phyloP scores from a whole-genome alignment of 352 stramenopile genomes.

The Elongisporangium prolatum region DNA sequence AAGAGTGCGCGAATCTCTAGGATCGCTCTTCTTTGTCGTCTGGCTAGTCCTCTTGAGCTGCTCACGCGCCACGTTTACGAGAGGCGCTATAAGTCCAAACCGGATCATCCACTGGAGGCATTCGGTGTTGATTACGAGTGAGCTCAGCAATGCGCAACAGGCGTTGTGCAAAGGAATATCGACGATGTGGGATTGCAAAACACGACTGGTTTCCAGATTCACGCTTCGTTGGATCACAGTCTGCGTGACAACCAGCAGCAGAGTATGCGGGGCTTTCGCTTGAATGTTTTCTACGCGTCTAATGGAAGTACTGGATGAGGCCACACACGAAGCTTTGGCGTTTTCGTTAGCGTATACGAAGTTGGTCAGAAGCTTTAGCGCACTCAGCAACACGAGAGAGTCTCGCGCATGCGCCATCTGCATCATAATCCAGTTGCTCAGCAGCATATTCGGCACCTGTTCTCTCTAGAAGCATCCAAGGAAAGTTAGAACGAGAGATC shows the following conservation, averaged over 20 bases:
- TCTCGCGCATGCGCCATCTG: conserved; percentile 32
- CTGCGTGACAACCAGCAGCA: conserved; percentile 4
- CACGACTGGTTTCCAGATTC: not conserved
- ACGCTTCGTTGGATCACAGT: not conserved
- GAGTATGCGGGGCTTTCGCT: not conserved
- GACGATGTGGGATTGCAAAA: not conserved
- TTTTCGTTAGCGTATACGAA: conserved; percentile 38
- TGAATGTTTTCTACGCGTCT: not conserved
- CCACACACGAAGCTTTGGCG: conserved; percentile 28
- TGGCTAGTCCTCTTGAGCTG: conserved; percentile 25
- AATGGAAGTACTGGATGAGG: conserved; percentile 6
- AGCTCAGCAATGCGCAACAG: conserved; percentile 40
- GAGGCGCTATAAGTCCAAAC: conserved; percentile 26
- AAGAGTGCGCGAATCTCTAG: conserved; percentile 25
- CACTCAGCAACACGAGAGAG: conserved; percentile 34
- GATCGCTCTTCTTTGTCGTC: conserved; percentile 27
- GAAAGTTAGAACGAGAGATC: conserved; percentile 1
- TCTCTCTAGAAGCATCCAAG: conserved; percentile 18
- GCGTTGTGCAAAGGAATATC: conserved; percentile 23
- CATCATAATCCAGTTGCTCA: conserved; percentile 58
- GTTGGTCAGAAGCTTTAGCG: conserved; percentile 43
- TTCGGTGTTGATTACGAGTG: conserved; percentile 40
- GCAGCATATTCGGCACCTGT: conserved; percentile 25
- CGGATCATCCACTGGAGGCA: conserved; percentile 43
- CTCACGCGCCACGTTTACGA: conserved; percentile 33